Base-by-base conservation (phyloP, 306 rosid genomes). In the Delonix regia region DNA sequence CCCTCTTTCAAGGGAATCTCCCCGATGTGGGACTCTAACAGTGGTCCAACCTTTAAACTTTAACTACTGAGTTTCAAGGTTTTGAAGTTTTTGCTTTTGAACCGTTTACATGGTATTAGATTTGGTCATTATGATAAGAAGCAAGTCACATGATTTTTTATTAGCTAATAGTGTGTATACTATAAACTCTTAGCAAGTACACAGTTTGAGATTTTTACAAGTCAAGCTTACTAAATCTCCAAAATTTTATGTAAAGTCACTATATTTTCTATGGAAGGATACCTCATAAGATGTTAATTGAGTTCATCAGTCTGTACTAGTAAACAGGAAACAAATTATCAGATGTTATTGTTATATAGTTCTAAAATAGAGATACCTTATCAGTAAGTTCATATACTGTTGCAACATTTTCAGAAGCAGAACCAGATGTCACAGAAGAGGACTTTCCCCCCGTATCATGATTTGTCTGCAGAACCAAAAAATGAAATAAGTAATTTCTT, bases 391-490 rank as follows among this genome's bases (percentile, higher is more conserved):
- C 82, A 78, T 69, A 83, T 55, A 69, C 56, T 55, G 73, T 65
- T 76, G 72, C 41, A 67, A 76, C 77, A 81, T 55, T 83, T 49
- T 75, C 82, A 78, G 83, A 62, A 63, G 79, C 73, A 75, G 75
- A 68, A 78, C 42, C 71, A 83, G 78, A 61, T 62, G 74, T 69
- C 39, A 41, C 77, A 39, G 85, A 62, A 68, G 73, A 65, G 75
- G 72, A 71, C 12, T 57, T 86, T 59, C 66, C 89, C 57, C 65
- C 71, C 49, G 6, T 83, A 73, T 79, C 82, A 22, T 74, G 69
- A 76, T 41, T 84, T 56, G 68, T 44, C 92, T 90, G 87, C 42
- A 41, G 73, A n/a, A n/a, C 33, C 24, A 41, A 60, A 82, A 82
- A 75, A 27, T 71, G n/a, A 81, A 69, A 38, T 33, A 71, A 42